Base-by-base conservation (phyloP, 352 stramenopile genomes). In the Globisporangium acanthophoron region DNA sequence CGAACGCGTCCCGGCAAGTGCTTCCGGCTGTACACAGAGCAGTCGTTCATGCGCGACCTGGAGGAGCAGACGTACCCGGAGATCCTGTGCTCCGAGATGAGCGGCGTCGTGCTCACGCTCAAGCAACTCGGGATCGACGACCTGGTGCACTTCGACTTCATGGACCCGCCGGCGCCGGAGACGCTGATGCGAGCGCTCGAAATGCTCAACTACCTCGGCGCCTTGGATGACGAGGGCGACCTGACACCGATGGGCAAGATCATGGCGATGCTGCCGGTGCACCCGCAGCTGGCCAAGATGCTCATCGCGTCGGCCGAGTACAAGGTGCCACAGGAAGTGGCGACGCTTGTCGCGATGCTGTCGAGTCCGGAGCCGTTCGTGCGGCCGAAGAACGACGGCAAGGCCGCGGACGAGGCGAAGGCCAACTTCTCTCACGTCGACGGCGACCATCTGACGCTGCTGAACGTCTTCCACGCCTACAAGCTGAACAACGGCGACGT, bases 91-190 rank as follows among this genome's bases (percentile, higher is more conserved):
- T 98, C 92, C 0, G 89, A 97, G 61, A 96, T 99, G 88, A 96
- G 83, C 56, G 92, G 87, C 53, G 94, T 98, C 18, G 96, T 99
- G 27, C 86, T 99, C 29, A 99, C 95, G 44, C 74, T 99, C 47
- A 89, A 98, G 69, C 98, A 99, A 73, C 67, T 99, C 0, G 96
- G 96, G n/a, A 99, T 99, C 64, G 91, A 99, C 59, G 96, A 99
- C 66, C 78, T 99, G 7, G 96, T 99, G 4, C 93, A 99, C 67
- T 99, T 99, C 66, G 97, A 99, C 84, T 99, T 99, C 63, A 99
- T 99, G 96, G 97, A 99, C 66, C 97, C 97, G 35, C 97, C 97
- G 20, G 96, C 97, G 7, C 95, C 97, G 0, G 96, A 99, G 69
- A 99, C 97, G 29, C 73, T 99, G 20, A 99, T 99, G 94, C 81